Evolutionary conservation across 495 filamentous ascomycete species (phyloP), one percentile per base, ranked within the genome.

Genomic region (Penicillium longicatenatum): DNA sequence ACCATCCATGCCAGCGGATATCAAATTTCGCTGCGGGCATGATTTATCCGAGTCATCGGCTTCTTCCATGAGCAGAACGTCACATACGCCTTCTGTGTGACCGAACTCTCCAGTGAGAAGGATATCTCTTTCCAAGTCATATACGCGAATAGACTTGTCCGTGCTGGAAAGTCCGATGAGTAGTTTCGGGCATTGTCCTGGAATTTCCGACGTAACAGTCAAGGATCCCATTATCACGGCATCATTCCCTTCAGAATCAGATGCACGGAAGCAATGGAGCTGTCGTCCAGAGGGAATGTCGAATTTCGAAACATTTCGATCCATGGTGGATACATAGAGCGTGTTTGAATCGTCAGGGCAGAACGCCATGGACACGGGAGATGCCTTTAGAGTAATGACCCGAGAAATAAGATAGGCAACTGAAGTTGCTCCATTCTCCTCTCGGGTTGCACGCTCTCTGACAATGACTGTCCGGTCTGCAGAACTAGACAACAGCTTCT

Each of bases 131-230:
- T 88, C 86, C 16, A 86, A 75, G 59, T 95, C 89, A 68, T 98
- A 98, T 4, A 98, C 74, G 20, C 94, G 80, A 55, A 98, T 86
- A 7, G 94, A 97, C 66, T 97, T 98, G 69, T 98, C 94, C 4
- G 89, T 95, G 60, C 89, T 91, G 7, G 95, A 97, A 22, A 95
- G 79, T 19, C 90, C 94, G 24, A 92, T 74, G 54, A 98, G 79
- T 45, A 93, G 77, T 49, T 78, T 74, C 10, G 76, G 74, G 22
- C 64, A 72, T 26, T 77, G 71, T 10, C 70, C 74, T 5, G 69
- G 55, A 10, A 70, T 65, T 43, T 68, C 71, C 33, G 70, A 63
- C 9, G 77, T 60, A 50, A 88, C 77, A 17, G 85, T 84, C 21
- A 98, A 79, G 6, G 88, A 87, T 59, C 89, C 86, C 70, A 97